Base-by-base conservation (phyloP, 2,329 filamentous ascomycete species). In the Fusarium buxicola region DNA sequence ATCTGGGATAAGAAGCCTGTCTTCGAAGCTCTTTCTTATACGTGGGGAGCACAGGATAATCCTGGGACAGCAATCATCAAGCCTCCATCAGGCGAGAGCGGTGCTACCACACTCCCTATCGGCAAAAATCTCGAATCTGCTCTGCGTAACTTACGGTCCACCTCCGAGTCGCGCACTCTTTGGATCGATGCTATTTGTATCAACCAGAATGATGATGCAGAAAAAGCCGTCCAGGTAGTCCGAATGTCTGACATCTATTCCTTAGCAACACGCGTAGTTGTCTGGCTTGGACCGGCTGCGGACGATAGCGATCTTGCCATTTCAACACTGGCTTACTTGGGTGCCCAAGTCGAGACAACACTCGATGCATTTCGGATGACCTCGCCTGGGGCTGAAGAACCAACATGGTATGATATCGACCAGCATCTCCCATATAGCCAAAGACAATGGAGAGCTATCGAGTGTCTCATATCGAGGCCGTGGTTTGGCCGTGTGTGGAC, bases 21-120 rank as follows among this genome's bases (percentile, higher is more conserved):
- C 21, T 56, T 45, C 24, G 46, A 51, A 31, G 47, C 46, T 11
- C 40, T 56, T 11, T 56, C 53, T 5, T 56, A 56, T 21, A 34
- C 40, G 4, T 56, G 53, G 46, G 46, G 53, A 2, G 34, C 32
- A 1, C 28, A 43, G 7, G 34, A 51, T 32, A 18, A 51, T 16
- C 31, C 40, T 11, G 32, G 34, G 34, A 18, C 31, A 3, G 41
- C 41, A 2, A 21, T 55, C 32, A 36, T 55, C 1, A 43, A 55
- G 40, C 16, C 43, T 9, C 8, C 10, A 28, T 11, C 28, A 28
- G 27, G 36, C 31, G 28, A 41, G 13, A 30, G 27, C 3, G 35
- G 30, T 11, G 28, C 11, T 13, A n/a, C 48, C 30, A 28, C 31
- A 32, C 25, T 56, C 7, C 21, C 21, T 21, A 21, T 21, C 6